These are phyloP conservation scores for Phylloporus arenicola DNA, from an alignment of 768 basidiomycete species.

Conservation along the genomic window DNA sequence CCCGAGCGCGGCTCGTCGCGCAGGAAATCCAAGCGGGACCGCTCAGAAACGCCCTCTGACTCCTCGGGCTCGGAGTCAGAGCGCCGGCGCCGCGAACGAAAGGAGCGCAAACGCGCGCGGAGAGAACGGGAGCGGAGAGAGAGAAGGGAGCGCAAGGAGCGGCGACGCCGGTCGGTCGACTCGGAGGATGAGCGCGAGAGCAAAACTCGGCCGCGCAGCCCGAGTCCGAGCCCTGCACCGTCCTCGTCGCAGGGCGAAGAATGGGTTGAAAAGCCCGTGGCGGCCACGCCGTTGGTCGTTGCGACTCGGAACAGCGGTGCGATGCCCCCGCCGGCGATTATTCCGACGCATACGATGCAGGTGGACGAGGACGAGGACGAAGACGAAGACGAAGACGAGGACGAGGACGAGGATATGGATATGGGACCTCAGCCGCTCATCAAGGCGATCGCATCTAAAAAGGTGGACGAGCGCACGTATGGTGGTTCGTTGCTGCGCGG, in stretches of 20 bases:
- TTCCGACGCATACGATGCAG: slow-evolving; percentile 12
- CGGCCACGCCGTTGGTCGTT: slow-evolving; percentile 24
- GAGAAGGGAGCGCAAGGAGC: slow-evolving; percentile 35
- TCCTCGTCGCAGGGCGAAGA: slow-evolving; percentile 41
- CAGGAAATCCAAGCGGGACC: slow-evolving; percentile 56
- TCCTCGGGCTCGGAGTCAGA: slow-evolving; percentile 51
- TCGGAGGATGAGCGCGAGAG: slow-evolving; percentile 33
- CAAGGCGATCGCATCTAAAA: slow-evolving; percentile 41
- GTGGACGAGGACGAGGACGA: slow-evolving; percentile 37
- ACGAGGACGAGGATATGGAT: slow-evolving; percentile 55
- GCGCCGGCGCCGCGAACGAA: slow-evolving; percentile 50
- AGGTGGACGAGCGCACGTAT: slow-evolving; percentile 78
- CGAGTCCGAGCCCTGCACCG: slow-evolving; percentile 31
- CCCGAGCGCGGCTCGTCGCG: slow-evolving; percentile 47
- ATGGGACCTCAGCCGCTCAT: slow-evolving; percentile 73
- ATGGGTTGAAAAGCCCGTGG: slow-evolving; percentile 60
- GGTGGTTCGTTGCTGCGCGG: slow-evolving; percentile 87
- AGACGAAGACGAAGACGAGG: too few relatives aligned
- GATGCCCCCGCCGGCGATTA: slow-evolving; percentile 22
- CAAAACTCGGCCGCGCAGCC: slow-evolving; percentile 30
- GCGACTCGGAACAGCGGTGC: slow-evolving; percentile 16
- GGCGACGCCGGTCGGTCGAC: slow-evolving; percentile 32
- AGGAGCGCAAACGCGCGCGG: slow-evolving; percentile 53
- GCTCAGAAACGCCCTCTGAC: slow-evolving; percentile 42
- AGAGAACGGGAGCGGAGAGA: slow-evolving; percentile 44